These are phyloP conservation scores for Hsuehochloa calcarea DNA, from an alignment of 176 grass and related monocot genomes.

Conservation along the genomic window DNA sequence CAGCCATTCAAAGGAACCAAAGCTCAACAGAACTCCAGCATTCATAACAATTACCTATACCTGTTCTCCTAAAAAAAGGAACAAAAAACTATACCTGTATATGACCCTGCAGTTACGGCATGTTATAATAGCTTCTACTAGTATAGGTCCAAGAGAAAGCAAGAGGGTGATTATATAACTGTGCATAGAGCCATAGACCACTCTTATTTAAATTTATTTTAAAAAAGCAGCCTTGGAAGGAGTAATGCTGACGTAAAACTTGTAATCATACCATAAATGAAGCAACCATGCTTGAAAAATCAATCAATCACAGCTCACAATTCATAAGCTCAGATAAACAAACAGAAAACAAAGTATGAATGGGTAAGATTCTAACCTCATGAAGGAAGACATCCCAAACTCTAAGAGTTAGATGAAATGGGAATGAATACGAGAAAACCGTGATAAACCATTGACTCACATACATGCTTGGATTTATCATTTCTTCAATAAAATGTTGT, in stretches of 20 bases:
- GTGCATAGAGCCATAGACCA: not conserved
- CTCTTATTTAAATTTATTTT: not conserved
- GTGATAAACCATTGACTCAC: slow-evolving; percentile 98
- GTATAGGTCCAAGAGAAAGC: not conserved
- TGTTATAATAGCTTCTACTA: not conserved
- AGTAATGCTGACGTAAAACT: not conserved
- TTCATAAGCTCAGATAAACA: not conserved
- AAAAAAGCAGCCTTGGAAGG: not conserved
- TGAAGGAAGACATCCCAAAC: slow-evolving; percentile 98
- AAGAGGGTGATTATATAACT: not conserved
- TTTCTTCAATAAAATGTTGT: slow-evolving; percentile 85
- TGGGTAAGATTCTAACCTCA: slow-evolving; percentile 61
- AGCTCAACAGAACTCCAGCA: not conserved
- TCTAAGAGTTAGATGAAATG: slow-evolving; percentile 81
- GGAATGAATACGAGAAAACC: slow-evolving; percentile 92
- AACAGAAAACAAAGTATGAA: slow-evolving; percentile 15
- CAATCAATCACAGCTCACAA: not conserved
- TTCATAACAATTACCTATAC: not conserved
- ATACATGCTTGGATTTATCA: slow-evolving; percentile 99
- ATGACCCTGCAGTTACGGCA: not conserved
- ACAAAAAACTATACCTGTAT: not conserved
- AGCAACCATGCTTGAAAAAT: slow-evolving; percentile 16
- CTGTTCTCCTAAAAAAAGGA: not conserved
- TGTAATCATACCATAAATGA: not conserved
- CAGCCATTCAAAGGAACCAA: not conserved